Evolutionary conservation across 2,329 filamentous ascomycete genomes (phyloP), one percentile per base, ranked within the genome.

Genomic region (Clonostachys solani): DNA sequence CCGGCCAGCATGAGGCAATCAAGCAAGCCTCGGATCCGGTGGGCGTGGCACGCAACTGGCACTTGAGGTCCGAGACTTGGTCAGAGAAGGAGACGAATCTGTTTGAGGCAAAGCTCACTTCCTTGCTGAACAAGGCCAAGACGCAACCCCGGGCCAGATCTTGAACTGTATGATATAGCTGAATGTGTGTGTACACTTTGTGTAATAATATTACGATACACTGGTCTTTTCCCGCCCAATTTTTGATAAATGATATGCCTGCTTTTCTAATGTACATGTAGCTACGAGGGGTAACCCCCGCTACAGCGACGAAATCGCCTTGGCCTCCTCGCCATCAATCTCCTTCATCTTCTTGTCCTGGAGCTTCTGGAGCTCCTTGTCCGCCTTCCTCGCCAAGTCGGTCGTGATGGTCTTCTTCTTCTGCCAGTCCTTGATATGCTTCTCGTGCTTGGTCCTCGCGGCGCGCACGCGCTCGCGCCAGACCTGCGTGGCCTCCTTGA

Each of bases 291-390:
- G 16, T 45, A 47, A 54, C 17, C 50, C 49, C 50, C 60, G 60
- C 54, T 61, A 64, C 15, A 74, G 56, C 59, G 70, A 62, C 55
- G 68, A 69, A 23, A 77, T 52, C 4, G 68, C 62, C 57, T 72
- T 68, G 58, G 76, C 74, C 67, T 83, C 78, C 38, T 66, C 67
- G 12, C 56, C 56, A 42, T 78, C 71, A 42, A 82, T 71, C 47
- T 66, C 68, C 58, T 70, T 69, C 65, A 80, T 72, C 61, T 73
- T 68, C 64, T 77, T 77, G 49, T 78, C 73, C 65, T 77, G 75
- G 49, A 71, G 50, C 63, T 74, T 73, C 56, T 75, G 71, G 57
- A 73, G 52, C 58, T 72, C 67, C 47, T 62, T 72, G 37, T 74
- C 71, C 6, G 78, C 67, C 58, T 72, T 69, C 53, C 67, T 67